phyloP scores from a whole-genome alignment of 78 protist species.

The Speleostelium caveatum region DNA sequence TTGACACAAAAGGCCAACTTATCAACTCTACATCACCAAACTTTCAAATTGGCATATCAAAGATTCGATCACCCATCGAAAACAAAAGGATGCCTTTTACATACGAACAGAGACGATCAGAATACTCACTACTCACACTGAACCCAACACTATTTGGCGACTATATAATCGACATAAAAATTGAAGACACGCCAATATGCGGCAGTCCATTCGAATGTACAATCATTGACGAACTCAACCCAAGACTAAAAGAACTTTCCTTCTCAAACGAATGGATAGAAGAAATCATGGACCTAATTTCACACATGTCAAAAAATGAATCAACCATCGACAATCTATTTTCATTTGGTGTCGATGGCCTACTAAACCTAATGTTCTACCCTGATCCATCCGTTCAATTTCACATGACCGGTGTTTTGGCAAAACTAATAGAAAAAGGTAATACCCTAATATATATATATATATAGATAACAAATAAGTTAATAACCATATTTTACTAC shows the following conservation, averaged over 20 bases:
- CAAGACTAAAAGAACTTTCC: conserved; percentile 62
- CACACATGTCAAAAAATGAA: conserved; percentile 42
- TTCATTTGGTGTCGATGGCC: conserved; percentile 63
- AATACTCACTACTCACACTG: conserved; percentile 29
- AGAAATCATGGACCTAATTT: conserved; percentile 45
- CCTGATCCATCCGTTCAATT: conserved; percentile 72
- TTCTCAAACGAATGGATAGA: conserved; percentile 80
- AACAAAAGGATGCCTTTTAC: conserved; percentile 38
- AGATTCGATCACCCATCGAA: conserved; percentile 25
- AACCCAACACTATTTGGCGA: conserved; percentile 49
- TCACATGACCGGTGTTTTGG: conserved; percentile 41
- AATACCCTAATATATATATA: not conserved
- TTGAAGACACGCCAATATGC: conserved; percentile 61
- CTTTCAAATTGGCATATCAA: conserved; percentile 46
- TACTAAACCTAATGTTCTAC: conserved; percentile 56
- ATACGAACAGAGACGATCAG: conserved; percentile 52
- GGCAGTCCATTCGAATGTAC: conserved; percentile 63
- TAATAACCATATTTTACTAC: not conserved
- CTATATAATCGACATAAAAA: conserved; percentile 40
- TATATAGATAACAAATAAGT: not conserved
- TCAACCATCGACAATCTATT: conserved; percentile 53
- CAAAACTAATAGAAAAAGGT: conserved; percentile 48
- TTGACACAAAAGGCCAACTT: conserved; percentile 36
- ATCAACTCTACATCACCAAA: conserved; percentile 11
- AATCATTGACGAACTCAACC: conserved; percentile 64